A percentile compares a stretch with the other conserved stretches of the same genome.
phyloP scores from a whole-genome alignment of 2,329 filamentous ascomycete genomes.

The Epicoccum sorghinum region DNA sequence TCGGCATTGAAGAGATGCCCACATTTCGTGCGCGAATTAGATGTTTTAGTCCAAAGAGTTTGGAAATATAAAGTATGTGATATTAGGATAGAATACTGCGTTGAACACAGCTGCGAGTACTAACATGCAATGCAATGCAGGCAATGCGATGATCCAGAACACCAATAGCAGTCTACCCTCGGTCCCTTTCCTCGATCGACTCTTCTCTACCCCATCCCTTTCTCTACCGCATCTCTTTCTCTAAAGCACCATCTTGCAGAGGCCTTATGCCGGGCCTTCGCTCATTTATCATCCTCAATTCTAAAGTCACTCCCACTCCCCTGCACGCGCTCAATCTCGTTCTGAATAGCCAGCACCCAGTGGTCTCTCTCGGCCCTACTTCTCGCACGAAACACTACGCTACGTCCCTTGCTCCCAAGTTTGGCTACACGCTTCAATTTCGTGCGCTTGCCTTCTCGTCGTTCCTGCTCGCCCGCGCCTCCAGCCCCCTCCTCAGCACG shows the following conservation, averaged over 20 bases:
- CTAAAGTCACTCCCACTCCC: constrained; percentile 56
- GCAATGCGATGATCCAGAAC: too few species aligned
- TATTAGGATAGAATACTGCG: too few species aligned
- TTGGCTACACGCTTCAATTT: constrained; percentile 65
- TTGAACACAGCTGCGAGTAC: too few species aligned
- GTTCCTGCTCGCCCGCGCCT: constrained; percentile 33
- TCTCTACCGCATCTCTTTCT: too few species aligned
- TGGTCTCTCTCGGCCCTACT: constrained; percentile 70
- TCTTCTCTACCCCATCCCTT: too few species aligned
- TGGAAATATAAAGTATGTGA: too few species aligned
- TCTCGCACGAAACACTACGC: constrained; percentile 69
- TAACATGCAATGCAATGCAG: too few species aligned
- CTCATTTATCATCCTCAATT: constrained; percentile 29
- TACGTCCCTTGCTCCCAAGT: constrained; percentile 65
- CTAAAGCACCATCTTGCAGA: background rate
- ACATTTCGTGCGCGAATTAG: too few species aligned
- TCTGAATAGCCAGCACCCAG: constrained; percentile 70
- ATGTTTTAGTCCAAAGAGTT: too few species aligned
- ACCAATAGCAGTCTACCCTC: too few species aligned
- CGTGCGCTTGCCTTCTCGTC: constrained; percentile 51
- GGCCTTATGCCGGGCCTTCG: background rate
- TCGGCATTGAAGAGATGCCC: too few species aligned
- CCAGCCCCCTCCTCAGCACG: constrained; percentile 45
- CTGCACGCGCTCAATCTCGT: constrained; percentile 67
- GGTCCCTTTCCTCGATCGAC: too few species aligned